phyloP scores from a whole-genome alignment of 129 eudicot genomes.

The Flaveria trinervia region DNA sequence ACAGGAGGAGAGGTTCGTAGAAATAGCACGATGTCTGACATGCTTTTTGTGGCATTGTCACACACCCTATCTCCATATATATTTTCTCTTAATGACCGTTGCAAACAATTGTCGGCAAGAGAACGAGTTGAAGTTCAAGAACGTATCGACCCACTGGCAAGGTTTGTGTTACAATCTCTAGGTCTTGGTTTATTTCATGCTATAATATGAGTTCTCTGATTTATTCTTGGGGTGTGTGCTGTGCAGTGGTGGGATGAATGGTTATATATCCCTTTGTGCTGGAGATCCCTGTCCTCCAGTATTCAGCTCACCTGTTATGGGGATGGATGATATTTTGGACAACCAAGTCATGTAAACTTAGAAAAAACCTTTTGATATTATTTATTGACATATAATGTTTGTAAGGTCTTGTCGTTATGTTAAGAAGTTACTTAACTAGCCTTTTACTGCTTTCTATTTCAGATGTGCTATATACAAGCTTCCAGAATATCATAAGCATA shows the following conservation, averaged over 20 bases:
- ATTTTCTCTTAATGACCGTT: constrained; percentile 74
- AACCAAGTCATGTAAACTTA: constrained; percentile 87
- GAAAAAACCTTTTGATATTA: not conserved
- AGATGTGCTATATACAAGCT: constrained; percentile 91
- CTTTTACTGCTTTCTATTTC: constrained; percentile 28
- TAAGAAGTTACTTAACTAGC: not conserved
- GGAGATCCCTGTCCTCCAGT: constrained; percentile 93
- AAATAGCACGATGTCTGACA: constrained; percentile 71
- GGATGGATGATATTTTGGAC: constrained; percentile 86
- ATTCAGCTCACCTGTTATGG: constrained; percentile 80
- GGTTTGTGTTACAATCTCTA: constrained; percentile 44
- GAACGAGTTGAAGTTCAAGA: constrained; percentile 63
- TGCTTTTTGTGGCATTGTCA: constrained; percentile 72
- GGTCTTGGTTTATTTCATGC: not conserved
- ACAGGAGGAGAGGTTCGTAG: constrained; percentile 86
- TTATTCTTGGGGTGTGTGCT: constrained; percentile 33
- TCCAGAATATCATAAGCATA: constrained; percentile 73
- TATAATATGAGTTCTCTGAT: not conserved
- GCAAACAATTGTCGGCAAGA: constrained; percentile 59
- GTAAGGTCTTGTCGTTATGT: not conserved
- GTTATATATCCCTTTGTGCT: constrained; percentile 73
- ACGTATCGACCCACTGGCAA: constrained; percentile 66
- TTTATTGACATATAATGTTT: constrained; percentile 1
- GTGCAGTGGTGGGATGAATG: constrained; percentile 96
- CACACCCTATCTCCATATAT: constrained; percentile 88